phyloP scores from a whole-genome alignment of 2,329 filamentous ascomycete genomes.

The Zopfia rhizophila region DNA sequence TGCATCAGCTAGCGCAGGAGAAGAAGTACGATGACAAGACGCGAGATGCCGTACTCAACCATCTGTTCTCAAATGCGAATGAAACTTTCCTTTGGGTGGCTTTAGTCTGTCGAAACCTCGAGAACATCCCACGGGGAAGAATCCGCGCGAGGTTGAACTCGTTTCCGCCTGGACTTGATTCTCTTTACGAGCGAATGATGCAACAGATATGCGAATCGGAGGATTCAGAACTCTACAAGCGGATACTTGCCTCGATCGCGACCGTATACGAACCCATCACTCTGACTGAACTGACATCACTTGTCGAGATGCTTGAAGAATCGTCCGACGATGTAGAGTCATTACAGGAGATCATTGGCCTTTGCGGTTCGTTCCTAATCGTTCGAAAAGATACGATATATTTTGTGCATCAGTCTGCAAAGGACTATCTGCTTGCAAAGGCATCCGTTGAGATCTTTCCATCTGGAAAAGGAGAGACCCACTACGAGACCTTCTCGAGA shows the following conservation, averaged over 20 bases:
- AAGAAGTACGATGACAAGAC: too few relatives aligned
- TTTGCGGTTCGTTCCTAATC: slow-evolving; percentile 55
- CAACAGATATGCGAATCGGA: slow-evolving; percentile 37
- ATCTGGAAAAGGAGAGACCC: slow-evolving; percentile 29
- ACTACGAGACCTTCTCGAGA: slow-evolving; percentile 44
- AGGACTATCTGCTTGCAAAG: slow-evolving; percentile 46
- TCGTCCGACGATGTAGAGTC: slow-evolving; percentile 12
- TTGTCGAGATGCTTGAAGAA: slow-evolving; percentile 26
- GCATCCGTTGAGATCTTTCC: slow-evolving; percentile 39
- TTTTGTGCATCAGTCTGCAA: slow-evolving; percentile 57
- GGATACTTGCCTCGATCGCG: slow-evolving; percentile 46
- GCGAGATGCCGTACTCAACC: too few relatives aligned
- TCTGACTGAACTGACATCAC: slow-evolving; percentile 44
- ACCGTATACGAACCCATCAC: slow-evolving; percentile 51
- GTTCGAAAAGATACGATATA: slow-evolving; percentile 40
- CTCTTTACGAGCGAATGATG: slow-evolving; percentile 55
- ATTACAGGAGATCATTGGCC: slow-evolving; percentile 49
- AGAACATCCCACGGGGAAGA: slow-evolving; percentile 21
- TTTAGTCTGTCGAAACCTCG: slow-evolving; percentile 46
- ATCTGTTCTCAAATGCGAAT: too few relatives aligned
- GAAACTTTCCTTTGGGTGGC: slow-evolving; percentile 48
- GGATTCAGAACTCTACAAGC: slow-evolving; percentile 42
- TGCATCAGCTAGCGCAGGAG: too few relatives aligned
- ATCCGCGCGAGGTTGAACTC: slow-evolving; percentile 20
- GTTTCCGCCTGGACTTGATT: slow-evolving; percentile 50